Evolutionary conservation across 495 filamentous ascomycete species (phyloP), one percentile per base, ranked within the genome.

Genomic region (Penicillium odoratum): DNA sequence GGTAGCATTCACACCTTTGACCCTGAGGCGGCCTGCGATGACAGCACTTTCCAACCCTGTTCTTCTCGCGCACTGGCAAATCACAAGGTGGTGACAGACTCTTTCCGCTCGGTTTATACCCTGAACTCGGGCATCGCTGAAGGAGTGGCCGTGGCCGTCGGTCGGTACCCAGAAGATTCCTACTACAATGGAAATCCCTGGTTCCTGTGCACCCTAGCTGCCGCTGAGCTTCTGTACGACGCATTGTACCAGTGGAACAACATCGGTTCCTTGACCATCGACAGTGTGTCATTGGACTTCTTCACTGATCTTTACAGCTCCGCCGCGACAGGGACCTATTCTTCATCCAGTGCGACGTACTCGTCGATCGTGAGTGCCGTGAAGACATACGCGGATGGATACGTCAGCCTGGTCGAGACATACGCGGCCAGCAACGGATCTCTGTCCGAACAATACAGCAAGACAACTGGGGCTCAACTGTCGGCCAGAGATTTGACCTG

Each of bases 121-220:
- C 70, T 89, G 62, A 89, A 89, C 74, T 78, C 77, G 9, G 74
- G 71, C 3, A 70, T 69, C 13, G 50, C 61, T 8, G 57, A 59
- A 1, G 71, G 71, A 15, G 33, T 69, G 7, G 85, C 85, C 7
- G 78, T 86, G 30, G 84, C 87, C 10, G 79, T 89, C 15, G 88
- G 88, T 55, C 74, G 88, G 7, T 92, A 92, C 68, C 70, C 86
- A 3, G 86, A 89, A 61, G 88, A 92, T 56, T 62, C 72, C 0
- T 92, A 90, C 70, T 87, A 85, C 60, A 80, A 83, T 56, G 87
- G 85, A 16, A 86, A 88, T 68, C 85, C 84, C 5, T 88, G 85
- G 86, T 88, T 85, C 60, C 75, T 90, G 8, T 75, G 76, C 61
- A 88, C 85, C 3, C 70, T 87, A 42, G 84, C 83, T 8, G 85